Base-by-base conservation (phyloP, 768 basidiomycete genomes). In the Harrya chromipes region DNA sequence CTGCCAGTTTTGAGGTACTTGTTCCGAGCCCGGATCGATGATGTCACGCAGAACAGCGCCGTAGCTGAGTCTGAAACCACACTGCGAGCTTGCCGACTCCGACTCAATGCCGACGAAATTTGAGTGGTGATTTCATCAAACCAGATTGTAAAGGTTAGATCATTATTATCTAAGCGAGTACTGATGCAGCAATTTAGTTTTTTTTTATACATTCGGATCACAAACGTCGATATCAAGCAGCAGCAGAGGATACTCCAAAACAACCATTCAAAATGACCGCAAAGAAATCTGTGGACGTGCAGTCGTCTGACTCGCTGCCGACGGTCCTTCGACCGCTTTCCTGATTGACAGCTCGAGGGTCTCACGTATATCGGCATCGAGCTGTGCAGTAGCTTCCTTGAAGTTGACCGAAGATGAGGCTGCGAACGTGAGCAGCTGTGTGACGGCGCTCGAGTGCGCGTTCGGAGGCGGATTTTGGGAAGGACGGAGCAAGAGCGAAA, bases 251-350 rank as follows among this genome's bases (percentile, higher is more conserved):
- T 20, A 31, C 10, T 31, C 11, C n/a, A 31, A 31, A 43, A 43
- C 39, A 0, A 23, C 4, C 31, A 6, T 50, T 71, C 55, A 88
- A 60, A 90, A 89, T 0, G 86, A 82, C 42, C 85, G 72, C 31
- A 91, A 66, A 3, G 87, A 90, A 44, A 90, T 91, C 63, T 90
- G 87, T 4, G 87, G 89, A 63, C 87, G 89, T 12, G 72, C 62
- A 5, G 72, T 57, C 13, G 68, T 57, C 59, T 76, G 71, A 19
- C 58, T 47, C 11, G 63, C 44, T 1, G 70, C 59, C 14, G 70
- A 65, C 13, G 64, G 61, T 4, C 78, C 76, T 26, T 80, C 82
- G 0, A 94, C 78, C 4, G 85, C 84, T 46, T 84, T 83, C 53
- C 94, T 78, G 43, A 97, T 80, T 1, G 87, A 85, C 38, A 77